Conservation (phyloP, 441 rosid genomes). For the Rhodomyrtus psidioides region DNA sequence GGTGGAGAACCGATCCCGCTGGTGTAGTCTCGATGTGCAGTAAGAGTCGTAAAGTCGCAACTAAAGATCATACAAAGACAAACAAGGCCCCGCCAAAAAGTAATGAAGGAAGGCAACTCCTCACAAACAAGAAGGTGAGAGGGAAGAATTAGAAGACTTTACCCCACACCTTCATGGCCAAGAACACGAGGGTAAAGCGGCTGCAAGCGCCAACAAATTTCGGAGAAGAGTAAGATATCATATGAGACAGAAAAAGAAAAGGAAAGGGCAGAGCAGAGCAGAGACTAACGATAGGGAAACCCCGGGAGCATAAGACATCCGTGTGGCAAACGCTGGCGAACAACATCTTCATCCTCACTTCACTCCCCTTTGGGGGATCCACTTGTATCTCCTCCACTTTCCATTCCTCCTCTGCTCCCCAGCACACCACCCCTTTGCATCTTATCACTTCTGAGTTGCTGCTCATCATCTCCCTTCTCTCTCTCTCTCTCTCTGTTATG, state of each 20-base stretch:
- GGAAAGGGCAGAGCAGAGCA: background rate
- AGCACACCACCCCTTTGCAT: conserved; percentile 26
- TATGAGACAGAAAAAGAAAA: background rate
- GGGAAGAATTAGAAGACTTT: background rate
- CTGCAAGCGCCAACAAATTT: conserved; percentile 3
- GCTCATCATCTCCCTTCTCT: background rate
- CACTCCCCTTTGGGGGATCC: conserved; percentile 34
- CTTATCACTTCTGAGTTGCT: conserved; percentile 12
- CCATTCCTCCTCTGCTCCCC: conserved; percentile 31
- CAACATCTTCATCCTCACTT: conserved; percentile 35
- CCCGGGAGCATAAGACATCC: conserved; percentile 14
- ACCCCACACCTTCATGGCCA: conserved; percentile 47
- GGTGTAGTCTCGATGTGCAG: background rate
- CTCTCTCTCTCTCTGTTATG: background rate
- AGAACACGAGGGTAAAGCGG: conserved; percentile 34
- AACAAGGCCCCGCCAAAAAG: background rate
- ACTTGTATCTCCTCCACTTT: conserved; percentile 42
- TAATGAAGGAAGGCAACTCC: background rate
- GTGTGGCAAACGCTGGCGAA: conserved; percentile 45
- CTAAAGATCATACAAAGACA: background rate
- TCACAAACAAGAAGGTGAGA: background rate
- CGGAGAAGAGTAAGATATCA: background rate
- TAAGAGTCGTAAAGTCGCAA: background rate
- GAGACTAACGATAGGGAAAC: conserved; percentile 15
- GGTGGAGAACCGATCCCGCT: background rate